Evolutionary conservation across 2,329 filamentous ascomycete genomes (phyloP).

Genomic region (Teratosphaeriaceae sp.): DNA sequence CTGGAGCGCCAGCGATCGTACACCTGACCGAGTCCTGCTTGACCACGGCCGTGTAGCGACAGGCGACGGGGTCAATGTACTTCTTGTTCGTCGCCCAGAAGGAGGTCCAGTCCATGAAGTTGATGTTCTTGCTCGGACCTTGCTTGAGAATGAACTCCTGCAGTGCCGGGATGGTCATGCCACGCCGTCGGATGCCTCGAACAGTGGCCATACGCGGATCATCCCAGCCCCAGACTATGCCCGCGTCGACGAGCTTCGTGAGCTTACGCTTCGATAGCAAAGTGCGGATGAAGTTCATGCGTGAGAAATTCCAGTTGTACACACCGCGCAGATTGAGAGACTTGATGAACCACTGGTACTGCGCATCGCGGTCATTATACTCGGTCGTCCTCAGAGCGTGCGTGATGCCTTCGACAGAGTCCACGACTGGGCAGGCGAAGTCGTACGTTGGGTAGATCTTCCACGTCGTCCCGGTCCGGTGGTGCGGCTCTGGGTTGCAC

Average conservation of each 20-base stretch:
- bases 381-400: constrained; percentile 79
- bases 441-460: constrained; percentile 87
- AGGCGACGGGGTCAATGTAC: constrained; percentile 44
- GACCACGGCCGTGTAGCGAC: constrained; percentile 51
- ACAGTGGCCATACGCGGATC: constrained; percentile 83
- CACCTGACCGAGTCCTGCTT: constrained; percentile 58
- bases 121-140: constrained; percentile 76
- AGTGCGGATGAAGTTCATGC: constrained; percentile 77
- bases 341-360: constrained; percentile 81
- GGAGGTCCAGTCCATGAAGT: constrained; percentile 74
- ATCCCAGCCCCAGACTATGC: constrained; percentile 76
- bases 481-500: constrained; percentile 69
- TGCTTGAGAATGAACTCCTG: constrained; percentile 81
- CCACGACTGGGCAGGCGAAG: constrained; percentile 76
- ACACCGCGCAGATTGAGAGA: constrained; percentile 67
- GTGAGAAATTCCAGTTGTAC: constrained; percentile 78
- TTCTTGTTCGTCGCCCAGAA: constrained; percentile 51
- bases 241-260: constrained; percentile 71
- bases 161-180: constrained; percentile 71
- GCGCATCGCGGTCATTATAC: constrained; percentile 79
- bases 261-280: constrained; percentile 83
- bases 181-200: constrained; percentile 68
- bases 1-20: constrained; percentile 25
- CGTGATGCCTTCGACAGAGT: constrained; percentile 74
- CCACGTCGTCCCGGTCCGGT: constrained; percentile 72